Evolutionary conservation across 2,329 filamentous ascomycete species (phyloP).

Genomic region (Biscogniauxia marginata): DNA sequence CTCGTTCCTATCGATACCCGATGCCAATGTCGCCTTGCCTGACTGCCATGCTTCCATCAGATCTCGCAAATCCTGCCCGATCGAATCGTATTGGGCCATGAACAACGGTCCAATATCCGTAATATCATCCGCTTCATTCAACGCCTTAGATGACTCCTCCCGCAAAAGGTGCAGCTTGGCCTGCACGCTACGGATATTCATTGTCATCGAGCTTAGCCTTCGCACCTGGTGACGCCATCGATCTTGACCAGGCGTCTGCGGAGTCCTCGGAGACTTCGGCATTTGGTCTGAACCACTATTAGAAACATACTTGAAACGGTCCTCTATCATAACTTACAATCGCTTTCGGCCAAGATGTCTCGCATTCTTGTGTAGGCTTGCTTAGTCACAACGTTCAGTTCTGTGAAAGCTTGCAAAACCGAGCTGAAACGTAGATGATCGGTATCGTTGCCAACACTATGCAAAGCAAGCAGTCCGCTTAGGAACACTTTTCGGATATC

Average conservation of each 20-base stretch:
- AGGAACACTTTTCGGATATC: conserved; percentile 81
- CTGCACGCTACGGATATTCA: conserved; percentile 86
- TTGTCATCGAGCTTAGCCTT: conserved; percentile 83
- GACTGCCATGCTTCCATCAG: conserved; percentile 84
- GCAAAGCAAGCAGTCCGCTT: conserved; percentile 83
- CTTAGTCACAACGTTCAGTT: conserved; percentile 60
- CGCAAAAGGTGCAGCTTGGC: conserved; percentile 90
- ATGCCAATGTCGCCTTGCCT: conserved; percentile 78
- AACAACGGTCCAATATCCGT: conserved; percentile 76
- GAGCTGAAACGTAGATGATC: conserved; percentile 79
- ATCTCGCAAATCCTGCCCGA: conserved; percentile 80
- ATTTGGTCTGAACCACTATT: conserved; percentile 40
- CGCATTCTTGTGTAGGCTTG: conserved; percentile 65
- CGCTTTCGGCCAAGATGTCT: conserved; percentile 72
- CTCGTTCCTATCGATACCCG: conserved; percentile 79
- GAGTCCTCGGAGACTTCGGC: conserved; percentile 56
- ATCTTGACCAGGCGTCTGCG: conserved; percentile 72
- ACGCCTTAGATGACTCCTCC: conserved; percentile 79
- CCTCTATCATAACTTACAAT: conserved; percentile 54
- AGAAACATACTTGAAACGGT: not conserved
- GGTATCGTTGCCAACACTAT: conserved; percentile 73
- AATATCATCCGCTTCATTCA: conserved; percentile 72
- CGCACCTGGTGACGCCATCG: conserved; percentile 83
- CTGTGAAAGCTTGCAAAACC: conserved; percentile 72
- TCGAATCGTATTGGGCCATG: conserved; percentile 90